phyloP scores from a whole-genome alignment of 352 stramenopile genomes.

The Phytophthora rubi region DNA sequence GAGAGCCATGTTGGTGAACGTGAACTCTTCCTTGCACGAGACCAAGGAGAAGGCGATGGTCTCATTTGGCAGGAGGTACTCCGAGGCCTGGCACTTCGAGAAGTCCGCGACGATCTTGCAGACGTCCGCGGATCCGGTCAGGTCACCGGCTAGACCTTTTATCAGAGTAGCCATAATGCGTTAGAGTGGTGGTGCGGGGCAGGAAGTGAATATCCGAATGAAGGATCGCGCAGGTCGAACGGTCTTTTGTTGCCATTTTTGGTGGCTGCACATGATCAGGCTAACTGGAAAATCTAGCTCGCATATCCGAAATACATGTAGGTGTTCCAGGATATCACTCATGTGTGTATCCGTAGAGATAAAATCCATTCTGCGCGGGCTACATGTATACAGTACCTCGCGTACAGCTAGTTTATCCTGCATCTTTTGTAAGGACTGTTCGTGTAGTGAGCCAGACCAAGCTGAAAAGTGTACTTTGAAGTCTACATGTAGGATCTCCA shows the following conservation, averaged over 20 bases:
- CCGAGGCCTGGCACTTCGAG: slow-evolving; percentile 43
- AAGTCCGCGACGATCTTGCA: slow-evolving; percentile 53
- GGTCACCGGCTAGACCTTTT: slow-evolving; percentile 55
- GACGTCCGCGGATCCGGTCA: slow-evolving; percentile 61
- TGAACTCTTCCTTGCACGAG: slow-evolving; percentile 65
- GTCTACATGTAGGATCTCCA: not conserved
- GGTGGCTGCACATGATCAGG: too few species aligned
- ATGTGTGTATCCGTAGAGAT: too few species aligned
- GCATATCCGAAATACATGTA: too few species aligned
- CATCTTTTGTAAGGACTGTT: too few species aligned
- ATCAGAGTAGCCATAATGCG: slow-evolving; percentile 42
- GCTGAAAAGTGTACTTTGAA: too few species aligned
- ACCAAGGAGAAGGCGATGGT: slow-evolving; percentile 60
- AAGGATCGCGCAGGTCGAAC: slow-evolving; percentile 1
- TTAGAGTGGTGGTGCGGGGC: not conserved
- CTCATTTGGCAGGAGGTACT: slow-evolving; percentile 63
- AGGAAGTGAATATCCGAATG: slow-evolving; percentile 7
- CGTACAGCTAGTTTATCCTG: too few species aligned
- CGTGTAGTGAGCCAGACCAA: too few species aligned
- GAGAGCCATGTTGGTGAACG: slow-evolving; percentile 71
- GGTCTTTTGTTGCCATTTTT: slow-evolving; percentile 10
- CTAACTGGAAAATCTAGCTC: too few species aligned
- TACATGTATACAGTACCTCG: too few species aligned
- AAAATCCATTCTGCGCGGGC: too few species aligned
- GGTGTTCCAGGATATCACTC: too few species aligned